A percentile compares a stretch with the other conserved stretches of the same genome.
phyloP scores from a whole-genome alignment of 1,284 basidiomycete genomes.

The Testicularia cyperi region DNA sequence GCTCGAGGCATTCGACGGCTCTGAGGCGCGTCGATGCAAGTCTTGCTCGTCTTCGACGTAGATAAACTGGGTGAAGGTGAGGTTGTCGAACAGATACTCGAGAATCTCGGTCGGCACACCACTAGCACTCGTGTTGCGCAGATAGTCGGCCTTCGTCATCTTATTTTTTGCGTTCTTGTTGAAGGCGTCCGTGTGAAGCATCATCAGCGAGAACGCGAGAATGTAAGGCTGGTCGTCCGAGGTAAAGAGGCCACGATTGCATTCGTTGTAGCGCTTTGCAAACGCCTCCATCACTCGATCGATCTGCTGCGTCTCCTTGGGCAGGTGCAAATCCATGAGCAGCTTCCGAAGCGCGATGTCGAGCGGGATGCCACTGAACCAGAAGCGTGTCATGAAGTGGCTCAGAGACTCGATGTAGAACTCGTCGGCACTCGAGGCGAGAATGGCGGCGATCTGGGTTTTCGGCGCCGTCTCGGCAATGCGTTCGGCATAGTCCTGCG shows the following conservation, averaged over 20 bases:
- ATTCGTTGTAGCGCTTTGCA: conserved; percentile 77
- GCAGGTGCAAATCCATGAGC: conserved; percentile 86
- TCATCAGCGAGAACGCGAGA: conserved; percentile 94
- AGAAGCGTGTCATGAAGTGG: conserved; percentile 75
- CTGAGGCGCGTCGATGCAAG: conserved; percentile 16
- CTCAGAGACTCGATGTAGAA: conserved; percentile 75
- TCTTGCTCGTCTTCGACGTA: conserved; percentile 76
- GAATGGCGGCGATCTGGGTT: conserved; percentile 40
- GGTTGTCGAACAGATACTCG: conserved; percentile 97
- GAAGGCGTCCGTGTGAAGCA: conserved; percentile 97
- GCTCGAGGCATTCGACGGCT: background rate
- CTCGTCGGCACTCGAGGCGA: conserved; percentile 67
- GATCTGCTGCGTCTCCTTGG: conserved; percentile 96
- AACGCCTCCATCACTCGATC: conserved; percentile 97
- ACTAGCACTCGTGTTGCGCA: conserved; percentile 65
- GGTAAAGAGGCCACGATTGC: conserved; percentile 79
- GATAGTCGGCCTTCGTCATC: conserved; percentile 68
- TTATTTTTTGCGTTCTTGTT: conserved; percentile 96
- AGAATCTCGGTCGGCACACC: conserved; percentile 80
- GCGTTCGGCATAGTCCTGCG: conserved; percentile 40
- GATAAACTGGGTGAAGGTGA: conserved; percentile 86
- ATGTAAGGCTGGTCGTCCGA: conserved; percentile 84
- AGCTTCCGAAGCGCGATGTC: conserved; percentile 89
- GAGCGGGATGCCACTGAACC: conserved; percentile 78
- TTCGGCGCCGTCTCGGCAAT: conserved; percentile 25